Percentiles rank a stretch among this genome's conserved stretches.
These are phyloP conservation scores for Herpetospermum pedunculosum DNA, from an alignment of 306 rosid species.

Conservation along the genomic window DNA sequence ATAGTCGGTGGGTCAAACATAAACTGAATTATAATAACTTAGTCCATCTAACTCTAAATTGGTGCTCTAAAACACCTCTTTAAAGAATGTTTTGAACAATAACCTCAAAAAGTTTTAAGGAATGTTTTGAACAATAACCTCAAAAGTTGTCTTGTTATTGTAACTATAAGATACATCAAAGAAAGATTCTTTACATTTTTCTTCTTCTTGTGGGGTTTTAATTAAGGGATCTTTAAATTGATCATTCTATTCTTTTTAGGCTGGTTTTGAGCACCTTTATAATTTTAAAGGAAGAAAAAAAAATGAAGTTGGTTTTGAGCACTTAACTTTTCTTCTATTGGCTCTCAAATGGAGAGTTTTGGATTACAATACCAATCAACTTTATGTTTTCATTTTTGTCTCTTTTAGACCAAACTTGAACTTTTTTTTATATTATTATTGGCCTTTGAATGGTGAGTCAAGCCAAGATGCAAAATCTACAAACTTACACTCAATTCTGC, in stretches of 20 bases:
- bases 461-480: neutral
- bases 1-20: too few relatives aligned
- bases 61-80: too few relatives aligned
- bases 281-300: neutral
- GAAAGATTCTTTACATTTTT: too few relatives aligned
- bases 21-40: too few relatives aligned
- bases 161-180: too few relatives aligned
- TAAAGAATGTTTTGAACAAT: too few relatives aligned
- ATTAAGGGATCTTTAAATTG: neutral
- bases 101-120: too few relatives aligned
- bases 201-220: neutral
- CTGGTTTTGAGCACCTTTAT: neutral
- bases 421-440: neutral
- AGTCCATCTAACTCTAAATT: too few relatives aligned
- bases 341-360: neutral
- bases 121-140: too few relatives aligned
- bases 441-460: neutral
- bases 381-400: neutral
- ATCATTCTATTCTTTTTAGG: neutral
- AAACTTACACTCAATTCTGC: neutral
- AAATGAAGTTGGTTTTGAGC: neutral
- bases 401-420: neutral
- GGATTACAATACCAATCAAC: neutral
- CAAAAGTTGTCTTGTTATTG: too few relatives aligned
- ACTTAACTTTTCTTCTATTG: neutral